phyloP scores from a whole-genome alignment of 1,284 basidiomycete species.

The Inonotus hispidus region DNA sequence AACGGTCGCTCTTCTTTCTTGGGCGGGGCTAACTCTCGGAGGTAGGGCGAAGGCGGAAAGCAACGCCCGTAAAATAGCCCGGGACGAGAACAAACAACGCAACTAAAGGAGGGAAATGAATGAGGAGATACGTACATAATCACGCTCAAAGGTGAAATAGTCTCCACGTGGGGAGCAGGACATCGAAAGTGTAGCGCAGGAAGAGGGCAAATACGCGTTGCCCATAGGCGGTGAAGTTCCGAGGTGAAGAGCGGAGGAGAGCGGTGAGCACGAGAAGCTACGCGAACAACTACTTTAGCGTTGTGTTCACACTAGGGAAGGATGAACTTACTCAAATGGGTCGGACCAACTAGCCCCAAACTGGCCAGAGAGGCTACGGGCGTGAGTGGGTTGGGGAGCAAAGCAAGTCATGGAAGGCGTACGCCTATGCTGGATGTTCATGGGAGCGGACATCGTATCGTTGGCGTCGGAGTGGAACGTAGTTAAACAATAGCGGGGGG shows the following conservation, averaged over 20 bases:
- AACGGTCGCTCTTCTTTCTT: not conserved
- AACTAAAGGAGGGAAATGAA: slow-evolving; percentile 1
- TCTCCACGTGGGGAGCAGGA: slow-evolving; percentile 14
- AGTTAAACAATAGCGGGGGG: not conserved
- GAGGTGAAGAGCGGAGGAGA: slow-evolving; percentile 13
- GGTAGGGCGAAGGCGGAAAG: not conserved
- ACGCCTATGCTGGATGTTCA: slow-evolving; percentile 11
- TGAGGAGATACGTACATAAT: slow-evolving; percentile 13
- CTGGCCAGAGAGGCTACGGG: slow-evolving; percentile 9
- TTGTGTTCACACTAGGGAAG: not conserved
- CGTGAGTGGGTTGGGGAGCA: not conserved
- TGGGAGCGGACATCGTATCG: slow-evolving; percentile 1
- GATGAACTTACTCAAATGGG: slow-evolving; percentile 10
- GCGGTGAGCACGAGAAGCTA: slow-evolving; percentile 16
- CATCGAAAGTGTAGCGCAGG: not conserved
- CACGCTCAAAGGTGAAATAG: slow-evolving; percentile 12
- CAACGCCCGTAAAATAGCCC: not conserved
- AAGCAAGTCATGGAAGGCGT: slow-evolving; percentile 7
- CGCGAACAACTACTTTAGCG: not conserved
- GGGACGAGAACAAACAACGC: not conserved
- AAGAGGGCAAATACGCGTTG: not conserved
- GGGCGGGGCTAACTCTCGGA: not conserved
- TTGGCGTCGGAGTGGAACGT: not conserved
- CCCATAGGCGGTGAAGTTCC: slow-evolving; percentile 11
- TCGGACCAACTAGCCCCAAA: slow-evolving; percentile 12